These are phyloP conservation scores for Solanum gracilifrons DNA, from an alignment of 257 asterid species.

Conservation along the genomic window DNA sequence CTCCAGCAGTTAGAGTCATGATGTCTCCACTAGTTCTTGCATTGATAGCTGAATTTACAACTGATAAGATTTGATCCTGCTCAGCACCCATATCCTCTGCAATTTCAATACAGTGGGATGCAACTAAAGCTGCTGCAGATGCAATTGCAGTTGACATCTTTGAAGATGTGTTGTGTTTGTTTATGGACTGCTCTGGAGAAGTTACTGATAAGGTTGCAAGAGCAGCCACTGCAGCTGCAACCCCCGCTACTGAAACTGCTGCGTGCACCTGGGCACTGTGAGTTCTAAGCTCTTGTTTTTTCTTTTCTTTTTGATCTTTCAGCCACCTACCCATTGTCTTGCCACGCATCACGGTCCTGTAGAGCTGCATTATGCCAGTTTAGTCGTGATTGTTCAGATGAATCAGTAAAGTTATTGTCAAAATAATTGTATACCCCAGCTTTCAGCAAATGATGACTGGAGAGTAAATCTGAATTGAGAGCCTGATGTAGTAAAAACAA, in stretches of 20 bases:
- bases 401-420: background rate
- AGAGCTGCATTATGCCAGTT: conserved; percentile 21
- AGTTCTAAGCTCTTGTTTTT: conserved; percentile 70
- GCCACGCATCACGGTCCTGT: conserved; percentile 43
- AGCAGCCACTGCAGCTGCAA: conserved; percentile 86
- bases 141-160: conserved; percentile 47
- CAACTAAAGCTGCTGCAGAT: conserved; percentile 88
- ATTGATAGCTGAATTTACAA: conserved; percentile 57
- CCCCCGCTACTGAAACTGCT: conserved; percentile 74
- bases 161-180: conserved; percentile 30
- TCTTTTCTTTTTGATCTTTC: conserved; percentile 74
- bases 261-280: conserved; percentile 81
- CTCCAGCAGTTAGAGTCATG: conserved; percentile 82
- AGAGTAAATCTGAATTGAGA: conserved; percentile 46
- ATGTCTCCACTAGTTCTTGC: conserved; percentile 74
- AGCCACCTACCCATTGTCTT: conserved; percentile 65
- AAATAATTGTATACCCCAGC: conserved; percentile 39
- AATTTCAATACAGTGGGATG: conserved; percentile 87
- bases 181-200: conserved; percentile 27
- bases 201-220: conserved; percentile 44
- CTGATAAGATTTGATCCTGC: conserved; percentile 54
- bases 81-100: conserved; percentile 87
- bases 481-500: conserved; percentile 56
- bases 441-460: conserved; percentile 42
- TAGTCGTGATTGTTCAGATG: background rate